Base-by-base conservation (phyloP, 2,329 filamentous ascomycete genomes). In the Tolypocladium pustulatum region DNA sequence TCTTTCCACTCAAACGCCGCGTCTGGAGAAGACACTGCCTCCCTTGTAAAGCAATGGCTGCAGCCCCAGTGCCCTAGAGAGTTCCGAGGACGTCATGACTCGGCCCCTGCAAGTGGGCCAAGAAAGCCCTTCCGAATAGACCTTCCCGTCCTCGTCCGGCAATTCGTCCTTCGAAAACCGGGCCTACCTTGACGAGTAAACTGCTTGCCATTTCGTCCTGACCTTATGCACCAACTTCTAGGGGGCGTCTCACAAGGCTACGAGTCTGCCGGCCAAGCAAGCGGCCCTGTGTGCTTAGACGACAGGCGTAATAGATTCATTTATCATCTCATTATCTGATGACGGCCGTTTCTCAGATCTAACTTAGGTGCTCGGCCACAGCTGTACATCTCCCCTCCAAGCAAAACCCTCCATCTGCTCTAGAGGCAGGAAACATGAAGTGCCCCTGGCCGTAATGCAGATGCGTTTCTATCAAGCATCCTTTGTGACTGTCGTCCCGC, bases 401-500 rank as follows among this genome's bases (percentile, higher is more conserved):
- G 15, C 49, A n/a, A 32, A 20, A n/a, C n/a, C 49, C 30, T 52
- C 17, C 49, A 10, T 9, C 34, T n/a, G 49, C 49, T 34, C 27
- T 4, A 46, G 15, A 27, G 22, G 41, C n/a, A 22, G 30, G 27
- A 32, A 15, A 51, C 20, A 20, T 20, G 13, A n/a, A 9, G 4
- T 52, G 17, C 30, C 49, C 30, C 27, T 30, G 46, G n/a, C 46
- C 17, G 46, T 10, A 51, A 30, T 58, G 57, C 59, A 56, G 57
- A 52, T 51, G 52, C 53, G 57, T 54, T 40, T 62, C 59, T 59
- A 61, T 59, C 58, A 54, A 55, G 32, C 46, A 20, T 51, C 40
- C 52, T 54, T 12, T 40, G 40, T 30, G 37, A 10, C 49, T 30
- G 5, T 15, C 30, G 27, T 34, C 17, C 17, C 30, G 25, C 27